Evolutionary conservation across 2,329 filamentous ascomycete species (phyloP), one percentile per base, ranked within the genome.

Genomic region (Septoria petroselini): DNA sequence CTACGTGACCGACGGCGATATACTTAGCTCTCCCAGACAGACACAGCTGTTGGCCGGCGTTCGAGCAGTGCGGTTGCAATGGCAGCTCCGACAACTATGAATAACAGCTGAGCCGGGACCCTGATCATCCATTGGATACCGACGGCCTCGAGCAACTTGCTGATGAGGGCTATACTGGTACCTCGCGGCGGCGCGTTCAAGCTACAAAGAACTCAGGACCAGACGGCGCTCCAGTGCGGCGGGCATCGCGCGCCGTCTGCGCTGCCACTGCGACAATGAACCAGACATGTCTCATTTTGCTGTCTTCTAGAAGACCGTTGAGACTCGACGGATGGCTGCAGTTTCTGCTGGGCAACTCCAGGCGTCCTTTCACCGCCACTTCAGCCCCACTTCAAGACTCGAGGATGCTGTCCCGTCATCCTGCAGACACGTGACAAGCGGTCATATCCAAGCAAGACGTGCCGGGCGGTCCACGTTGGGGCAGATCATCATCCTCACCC

Each of bases 311-410:
- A 63, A 62, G 44, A 48, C 52, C 21, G 53, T 56, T 61, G 55
- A 57, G 55, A 42, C 54, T 45, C 30, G 23, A 37, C 60, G 58
- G 59, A 50, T 58, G 55, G 50, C 59, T 62, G 62, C 60, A 64
- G 59, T 43, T 39, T 38, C 54, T 50, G 48, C 60, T 48, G 60
- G 60, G 58, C 60, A 60, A 51, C 48, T 18, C 49, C 55, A 57
- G 60, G 57, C 57, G 53, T 33, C 50, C 55, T 41, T 50, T 63
- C 60, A 63, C 61, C 61, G 61, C 61, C 60, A 58, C 53, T 60
- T 58, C 52, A 49, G 52, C 60, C 55, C 59, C 60, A 46, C 55
- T 37, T 15, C 33, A 15, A 31, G 23, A 43, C 41, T 52, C 48
- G 45, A 46, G 14, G 8, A 30, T 34, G 19, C 42, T 41, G 21